Evolutionary conservation across 306 rosid genomes (phyloP), one percentile per base, ranked within the genome.

Genomic region (Vigna reflexopilosa): DNA sequence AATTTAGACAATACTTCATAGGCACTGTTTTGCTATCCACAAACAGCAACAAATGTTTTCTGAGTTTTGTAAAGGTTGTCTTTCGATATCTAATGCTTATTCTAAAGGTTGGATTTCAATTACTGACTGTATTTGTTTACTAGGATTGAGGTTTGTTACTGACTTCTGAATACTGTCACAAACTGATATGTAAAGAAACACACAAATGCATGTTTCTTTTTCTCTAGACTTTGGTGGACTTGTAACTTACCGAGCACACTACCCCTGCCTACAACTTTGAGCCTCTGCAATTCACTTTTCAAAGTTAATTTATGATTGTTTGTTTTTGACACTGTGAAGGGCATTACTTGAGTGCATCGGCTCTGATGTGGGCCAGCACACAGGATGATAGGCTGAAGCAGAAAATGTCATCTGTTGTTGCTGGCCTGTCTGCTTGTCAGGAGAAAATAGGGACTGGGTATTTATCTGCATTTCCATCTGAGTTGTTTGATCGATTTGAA

Each of bases 301-400:
- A 45, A 74, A 55, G 19, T 65, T 55, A 71, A 54, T 56, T 50
- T 81, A 50, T 56, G 70, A 26, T 32, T 72, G 38, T 77, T 83
- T 30, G 83, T 50, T 87, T 84, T 85, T 72, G 48, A 58, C 47
- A 47, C 28, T 78, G 75, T 83, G 84, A 82, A 94, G 98, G 98
- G 75, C 98, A 95, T 86, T 95, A 90, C 88, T 78, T 92, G 87
- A 95, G 98, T 40, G 98, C 97, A 38, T 51, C 96, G 7, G 98
- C 98, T 51, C 85, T 71, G 57, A 89, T 81, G 97, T 95, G 97
- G 98, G 92, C 98, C 30, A 89, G 90, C 82, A 95, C 98, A 63
- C 85, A 85, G 34, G 84, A 89, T 72, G 81, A 76, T 64, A 81
- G 2, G 36, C 82, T 95, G 81, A 86, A 81, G 72, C 82, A 79